Evolutionary conservation across 352 stramenopile species (phyloP), one percentile per base, ranked within the genome.

Genomic region (Blastocystis sp.): DNA sequence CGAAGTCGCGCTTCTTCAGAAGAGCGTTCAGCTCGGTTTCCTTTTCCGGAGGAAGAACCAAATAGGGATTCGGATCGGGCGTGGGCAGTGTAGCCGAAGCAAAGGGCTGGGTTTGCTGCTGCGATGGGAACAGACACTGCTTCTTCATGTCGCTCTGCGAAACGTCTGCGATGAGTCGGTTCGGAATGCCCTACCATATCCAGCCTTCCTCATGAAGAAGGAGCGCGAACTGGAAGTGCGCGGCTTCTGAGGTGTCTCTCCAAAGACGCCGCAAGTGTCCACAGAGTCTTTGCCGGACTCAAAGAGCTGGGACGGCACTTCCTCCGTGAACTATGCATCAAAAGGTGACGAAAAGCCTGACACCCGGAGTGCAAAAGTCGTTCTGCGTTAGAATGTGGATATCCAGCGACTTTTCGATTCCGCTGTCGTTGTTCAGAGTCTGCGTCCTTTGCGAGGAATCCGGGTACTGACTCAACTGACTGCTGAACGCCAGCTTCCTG

Each of bases 361-460:
- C 74, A 13, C 50, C 74, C 4, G 74, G 74, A 85, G 74, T 85
- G 41, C 41, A 69, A 50, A 85, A 85, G 55, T 85, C 74, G 29
- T 69, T 85, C 37, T 85, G 74, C 24, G 74, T 69, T n/a, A 85
- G 51, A 13, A 85, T n/a, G n/a, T 55, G 74, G 24, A 85, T 62
- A 39, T 85, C 74, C 3, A 85, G 74, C 37, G 74, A 85, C 61
- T 85, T 85, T 4, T 85, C 74, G 60, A 85, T 85, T 31, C 74
- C 66, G 35, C 35, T 85, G 31, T 85, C 50, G 31, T 62, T 67
- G 41, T 41, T 67, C 16, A 69, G 29, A 50, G 74, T 29, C 51
- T 69, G 65, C 6, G 21, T 29, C 4, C 74, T 50, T 29, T 85
- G 74, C 65, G 50, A 69, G 21, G 50, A 37, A 45, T 85, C 74